Evolutionary conservation across 78 protist species (phyloP).

Genomic region (Dictyostelium firmibasis): DNA sequence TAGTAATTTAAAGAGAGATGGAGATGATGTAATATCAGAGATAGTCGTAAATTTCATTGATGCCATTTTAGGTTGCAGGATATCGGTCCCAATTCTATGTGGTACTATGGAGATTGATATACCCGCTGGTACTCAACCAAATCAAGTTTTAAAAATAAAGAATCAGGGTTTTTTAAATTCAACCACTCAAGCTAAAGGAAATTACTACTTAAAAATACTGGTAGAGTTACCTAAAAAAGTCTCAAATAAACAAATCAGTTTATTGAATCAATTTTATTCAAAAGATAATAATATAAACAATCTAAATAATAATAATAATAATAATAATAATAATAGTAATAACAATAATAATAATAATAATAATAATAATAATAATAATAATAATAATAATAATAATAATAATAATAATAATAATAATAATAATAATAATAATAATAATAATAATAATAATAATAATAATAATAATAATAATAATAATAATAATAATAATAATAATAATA

Average conservation of each 20-base stretch:
- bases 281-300: too few species aligned
- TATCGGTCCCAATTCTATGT: constrained; percentile 28
- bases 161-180: constrained; percentile 38
- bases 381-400: too few species aligned
- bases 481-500: too few species aligned
- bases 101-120: constrained; percentile 63
- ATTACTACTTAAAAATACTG: constrained; percentile 19
- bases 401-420: not conserved
- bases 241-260: not conserved
- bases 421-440: not conserved
- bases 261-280: constrained; percentile 2
- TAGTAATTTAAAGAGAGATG: constrained; percentile 32
- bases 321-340: not conserved
- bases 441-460: too few species aligned
- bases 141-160: constrained; percentile 56
- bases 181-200: not conserved
- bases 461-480: too few species aligned
- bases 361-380: too few species aligned
- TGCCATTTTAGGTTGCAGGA: constrained; percentile 41
- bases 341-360: too few species aligned
- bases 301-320: too few species aligned
- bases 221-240: constrained; percentile 10
- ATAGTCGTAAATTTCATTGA: not conserved
- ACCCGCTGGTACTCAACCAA: constrained; percentile 38
- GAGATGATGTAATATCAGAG: constrained; percentile 56